Evolutionary conservation across 1,139 yeast species (phyloP).

Genomic region (Insectozyma bohioensis): DNA sequence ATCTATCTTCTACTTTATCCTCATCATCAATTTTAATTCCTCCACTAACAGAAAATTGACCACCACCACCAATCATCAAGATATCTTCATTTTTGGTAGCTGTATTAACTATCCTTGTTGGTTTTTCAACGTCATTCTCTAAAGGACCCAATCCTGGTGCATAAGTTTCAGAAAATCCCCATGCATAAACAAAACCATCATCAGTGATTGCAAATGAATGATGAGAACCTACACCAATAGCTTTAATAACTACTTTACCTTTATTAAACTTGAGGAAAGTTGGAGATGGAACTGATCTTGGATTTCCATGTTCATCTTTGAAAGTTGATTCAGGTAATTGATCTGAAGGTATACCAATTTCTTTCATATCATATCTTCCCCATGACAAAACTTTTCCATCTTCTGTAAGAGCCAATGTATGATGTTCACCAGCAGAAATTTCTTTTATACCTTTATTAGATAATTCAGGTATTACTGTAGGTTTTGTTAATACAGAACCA

Average conservation of each 20-base stretch:
- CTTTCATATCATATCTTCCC: slow-evolving; percentile 94
- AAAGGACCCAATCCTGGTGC: slow-evolving; percentile 94
- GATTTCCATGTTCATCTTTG: slow-evolving; percentile 74
- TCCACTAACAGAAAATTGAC: slow-evolving; percentile 89
- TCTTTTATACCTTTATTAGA: slow-evolving; percentile 52
- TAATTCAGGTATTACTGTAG: slow-evolving; percentile 66
- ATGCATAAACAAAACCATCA: slow-evolving; percentile 84
- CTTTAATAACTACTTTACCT: slow-evolving; percentile 46
- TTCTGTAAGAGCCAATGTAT: slow-evolving; percentile 70
- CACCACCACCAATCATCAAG: slow-evolving; percentile 80
- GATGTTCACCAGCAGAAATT: slow-evolving; percentile 94
- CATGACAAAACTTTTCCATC: slow-evolving; percentile 76
- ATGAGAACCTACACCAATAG: slow-evolving; percentile 83
- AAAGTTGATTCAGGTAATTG: slow-evolving; percentile 66
- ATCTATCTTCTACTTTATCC: slow-evolving; percentile 58
- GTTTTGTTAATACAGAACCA: slow-evolving; percentile 77
- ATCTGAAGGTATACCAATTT: slow-evolving; percentile 74
- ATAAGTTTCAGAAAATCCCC: slow-evolving; percentile 98
- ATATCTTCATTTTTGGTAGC: slow-evolving; percentile 84
- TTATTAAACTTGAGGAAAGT: slow-evolving; percentile 50
- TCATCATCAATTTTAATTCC: slow-evolving; percentile 69
- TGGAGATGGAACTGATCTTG: slow-evolving; percentile 87
- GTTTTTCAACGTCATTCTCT: slow-evolving; percentile 84
- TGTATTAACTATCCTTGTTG: slow-evolving; percentile 86
- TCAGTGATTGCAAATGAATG: slow-evolving; percentile 84